phyloP scores from a whole-genome alignment of 2,329 filamentous ascomycete species.

The Magnaporthiopsis rhizophila region DNA sequence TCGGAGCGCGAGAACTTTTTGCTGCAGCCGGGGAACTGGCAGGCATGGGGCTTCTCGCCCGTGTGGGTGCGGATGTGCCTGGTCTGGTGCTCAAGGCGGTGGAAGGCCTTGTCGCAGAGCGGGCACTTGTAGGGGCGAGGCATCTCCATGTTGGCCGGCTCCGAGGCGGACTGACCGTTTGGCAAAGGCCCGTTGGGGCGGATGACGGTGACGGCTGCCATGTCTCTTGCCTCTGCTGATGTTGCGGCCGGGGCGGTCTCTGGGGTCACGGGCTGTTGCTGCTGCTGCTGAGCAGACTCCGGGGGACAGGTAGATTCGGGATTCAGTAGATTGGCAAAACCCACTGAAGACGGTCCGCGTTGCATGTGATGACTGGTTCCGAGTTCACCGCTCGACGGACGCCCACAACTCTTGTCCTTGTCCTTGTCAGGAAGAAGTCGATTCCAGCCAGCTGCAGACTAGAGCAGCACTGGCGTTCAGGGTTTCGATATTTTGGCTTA shows the following conservation, averaged over 20 bases:
- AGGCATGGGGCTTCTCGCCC: conserved; percentile 87
- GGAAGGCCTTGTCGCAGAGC: conserved; percentile 96
- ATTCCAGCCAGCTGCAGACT: background rate
- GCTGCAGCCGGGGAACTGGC: conserved; percentile 89
- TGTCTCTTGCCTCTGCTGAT: conserved; percentile 35
- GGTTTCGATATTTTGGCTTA: too few relatives aligned
- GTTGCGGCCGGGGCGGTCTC: conserved; percentile 9
- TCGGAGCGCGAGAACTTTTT: conserved; percentile 87
- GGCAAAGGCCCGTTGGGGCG: conserved; percentile 56
- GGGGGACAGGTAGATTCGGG: conserved; percentile 29
- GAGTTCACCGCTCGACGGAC: conserved; percentile 6
- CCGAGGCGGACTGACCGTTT: conserved; percentile 54
- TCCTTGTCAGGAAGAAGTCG: background rate
- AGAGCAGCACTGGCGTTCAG: background rate
- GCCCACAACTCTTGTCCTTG: background rate
- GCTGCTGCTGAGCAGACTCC: conserved; percentile 12
- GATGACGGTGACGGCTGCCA: conserved; percentile 46
- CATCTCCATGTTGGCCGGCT: conserved; percentile 51
- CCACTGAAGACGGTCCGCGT: conserved; percentile 63
- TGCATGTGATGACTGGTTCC: conserved; percentile 57
- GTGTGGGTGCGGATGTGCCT: conserved; percentile 77
- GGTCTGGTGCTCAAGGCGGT: conserved; percentile 90
- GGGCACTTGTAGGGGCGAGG: conserved; percentile 98
- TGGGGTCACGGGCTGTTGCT: conserved; percentile 16
- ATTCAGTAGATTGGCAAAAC: conserved; percentile 70